phyloP scores from a whole-genome alignment of 2,329 filamentous ascomycete genomes.

The Trichophyton mentagrophytes region DNA sequence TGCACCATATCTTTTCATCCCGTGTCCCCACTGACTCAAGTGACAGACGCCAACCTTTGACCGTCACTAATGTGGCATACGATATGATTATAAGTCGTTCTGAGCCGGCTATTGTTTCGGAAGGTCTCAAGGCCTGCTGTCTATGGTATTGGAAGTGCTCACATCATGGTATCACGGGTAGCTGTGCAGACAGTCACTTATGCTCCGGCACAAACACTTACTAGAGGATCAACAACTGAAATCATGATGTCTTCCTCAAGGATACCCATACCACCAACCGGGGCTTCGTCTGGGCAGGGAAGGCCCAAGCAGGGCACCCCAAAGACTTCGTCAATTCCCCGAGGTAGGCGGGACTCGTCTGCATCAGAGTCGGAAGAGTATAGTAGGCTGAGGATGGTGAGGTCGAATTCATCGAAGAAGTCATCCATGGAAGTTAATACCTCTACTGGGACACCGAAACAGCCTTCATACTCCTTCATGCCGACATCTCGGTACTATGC shows the following conservation, averaged over 20 bases:
- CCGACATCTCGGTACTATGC: background rate
- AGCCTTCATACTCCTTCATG: background rate
- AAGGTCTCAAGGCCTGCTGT: conserved; percentile 19
- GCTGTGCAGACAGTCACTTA: conserved; percentile 22
- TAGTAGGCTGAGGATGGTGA: background rate
- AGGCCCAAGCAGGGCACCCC: conserved; percentile 20
- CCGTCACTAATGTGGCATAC: conserved; percentile 7
- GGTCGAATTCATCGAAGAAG: conserved; percentile 11
- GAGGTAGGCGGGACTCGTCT: conserved; percentile 19
- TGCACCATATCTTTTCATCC: background rate
- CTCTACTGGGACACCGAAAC: background rate
- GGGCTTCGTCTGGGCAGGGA: conserved; percentile 13
- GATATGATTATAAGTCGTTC: conserved; percentile 23
- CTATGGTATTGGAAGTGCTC: conserved; percentile 12
- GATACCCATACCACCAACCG: conserved; percentile 15
- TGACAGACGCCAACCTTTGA: conserved; percentile 5
- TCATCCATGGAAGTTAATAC: conserved; percentile 13
- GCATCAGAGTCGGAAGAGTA: conserved; percentile 20
- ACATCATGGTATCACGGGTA: conserved; percentile 28
- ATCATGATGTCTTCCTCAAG: conserved; percentile 13
- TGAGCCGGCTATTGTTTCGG: conserved; percentile 16
- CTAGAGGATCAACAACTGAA: conserved; percentile 17
- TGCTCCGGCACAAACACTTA: conserved; percentile 19
- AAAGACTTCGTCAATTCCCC: conserved; percentile 16
- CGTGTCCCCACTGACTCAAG: conserved; percentile 1